Percentiles rank a stretch among this genome's conserved stretches.
Evolutionary conservation across 371 early-diverging fungal species (phyloP).

Genomic region (Syncephalastrum racemosum): DNA sequence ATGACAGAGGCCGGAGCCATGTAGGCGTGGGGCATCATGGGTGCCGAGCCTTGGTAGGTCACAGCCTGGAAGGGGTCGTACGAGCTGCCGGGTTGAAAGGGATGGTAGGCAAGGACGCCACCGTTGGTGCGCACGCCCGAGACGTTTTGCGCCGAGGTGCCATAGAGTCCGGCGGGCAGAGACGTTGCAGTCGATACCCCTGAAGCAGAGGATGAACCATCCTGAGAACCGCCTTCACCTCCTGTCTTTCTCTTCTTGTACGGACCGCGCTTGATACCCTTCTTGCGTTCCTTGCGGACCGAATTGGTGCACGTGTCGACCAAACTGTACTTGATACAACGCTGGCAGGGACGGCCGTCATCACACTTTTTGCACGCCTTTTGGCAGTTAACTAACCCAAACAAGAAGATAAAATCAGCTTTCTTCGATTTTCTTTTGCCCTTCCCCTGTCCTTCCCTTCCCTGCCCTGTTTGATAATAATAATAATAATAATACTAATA

Average conservation of each 20-base stretch:
- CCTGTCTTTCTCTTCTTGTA: conserved; percentile 63
- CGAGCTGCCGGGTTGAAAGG: conserved; percentile 23
- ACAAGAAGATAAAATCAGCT: conserved; percentile 11
- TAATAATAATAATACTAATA: too few relatives aligned
- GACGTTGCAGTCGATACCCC: conserved; percentile 12
- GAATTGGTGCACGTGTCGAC: conserved; percentile 77
- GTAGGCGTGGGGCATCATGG: conserved; percentile 37
- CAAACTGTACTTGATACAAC: conserved; percentile 79
- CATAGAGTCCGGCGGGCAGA: conserved; percentile 27
- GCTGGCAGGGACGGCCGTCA: conserved; percentile 81
- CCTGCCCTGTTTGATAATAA: neutral
- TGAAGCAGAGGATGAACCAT: conserved; percentile 20
- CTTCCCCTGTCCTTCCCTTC: conserved; percentile 1
- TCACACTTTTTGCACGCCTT: conserved; percentile 94
- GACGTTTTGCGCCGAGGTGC: conserved; percentile 13
- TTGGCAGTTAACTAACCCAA: conserved; percentile 75
- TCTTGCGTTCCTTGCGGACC: conserved; percentile 81
- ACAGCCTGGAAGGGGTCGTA: conserved; percentile 35
- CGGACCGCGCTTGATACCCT: conserved; percentile 84
- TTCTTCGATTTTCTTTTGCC: neutral
- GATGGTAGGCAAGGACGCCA: conserved; percentile 38
- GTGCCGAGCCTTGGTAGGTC: conserved; percentile 21
- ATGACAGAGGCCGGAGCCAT: conserved; percentile 31
- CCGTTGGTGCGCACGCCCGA: conserved; percentile 23
- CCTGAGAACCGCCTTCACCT: conserved; percentile 19